Evolutionary conservation across 108 stramenopile genomes (phyloP).

Genomic region (Phaeodactylum tricornutum): DNA sequence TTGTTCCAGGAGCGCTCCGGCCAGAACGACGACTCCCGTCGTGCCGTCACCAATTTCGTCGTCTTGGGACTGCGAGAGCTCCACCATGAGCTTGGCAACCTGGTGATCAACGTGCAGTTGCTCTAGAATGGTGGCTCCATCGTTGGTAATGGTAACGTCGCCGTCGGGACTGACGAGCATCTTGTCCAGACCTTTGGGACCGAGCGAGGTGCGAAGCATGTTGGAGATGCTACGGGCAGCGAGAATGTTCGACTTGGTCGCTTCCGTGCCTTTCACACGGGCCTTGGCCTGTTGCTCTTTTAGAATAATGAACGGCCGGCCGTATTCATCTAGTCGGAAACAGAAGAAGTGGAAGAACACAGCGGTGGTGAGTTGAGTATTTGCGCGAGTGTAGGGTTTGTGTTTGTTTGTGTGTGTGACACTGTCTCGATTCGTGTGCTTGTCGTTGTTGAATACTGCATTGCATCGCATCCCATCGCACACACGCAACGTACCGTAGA

Average conservation of each 20-base stretch:
- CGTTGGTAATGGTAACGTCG: constrained; percentile 99
- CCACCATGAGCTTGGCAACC: constrained; percentile 95
- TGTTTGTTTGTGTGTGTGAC: background rate
- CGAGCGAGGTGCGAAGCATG: constrained; percentile 92
- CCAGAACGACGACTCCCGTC: constrained; percentile 97
- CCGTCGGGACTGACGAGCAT: constrained; percentile 96
- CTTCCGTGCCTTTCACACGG: constrained; percentile 94
- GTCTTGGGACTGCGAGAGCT: constrained; percentile 92
- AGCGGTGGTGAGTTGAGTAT: too few species aligned
- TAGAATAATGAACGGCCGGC: constrained; percentile 98
- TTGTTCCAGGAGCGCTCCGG: constrained; percentile 95
- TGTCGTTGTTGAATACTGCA: too few species aligned
- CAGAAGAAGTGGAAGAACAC: constrained; percentile 1
- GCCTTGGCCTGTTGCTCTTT: constrained; percentile 97
- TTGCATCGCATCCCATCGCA: too few species aligned
- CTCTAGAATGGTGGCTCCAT: constrained; percentile 97
- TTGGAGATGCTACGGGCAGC: constrained; percentile 93
- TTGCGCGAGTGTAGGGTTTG: background rate
- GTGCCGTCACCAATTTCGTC: constrained; percentile 99
- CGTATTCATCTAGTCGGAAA: constrained; percentile 99
- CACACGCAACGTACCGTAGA: constrained; percentile 20
- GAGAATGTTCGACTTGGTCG: constrained; percentile 94
- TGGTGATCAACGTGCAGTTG: constrained; percentile 94
- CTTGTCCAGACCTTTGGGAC: constrained; percentile 99
- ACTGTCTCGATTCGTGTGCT: background rate